Conservation (phyloP, 2,329 filamentous ascomycete species). For the Sclerotinia spermophila region DNA sequence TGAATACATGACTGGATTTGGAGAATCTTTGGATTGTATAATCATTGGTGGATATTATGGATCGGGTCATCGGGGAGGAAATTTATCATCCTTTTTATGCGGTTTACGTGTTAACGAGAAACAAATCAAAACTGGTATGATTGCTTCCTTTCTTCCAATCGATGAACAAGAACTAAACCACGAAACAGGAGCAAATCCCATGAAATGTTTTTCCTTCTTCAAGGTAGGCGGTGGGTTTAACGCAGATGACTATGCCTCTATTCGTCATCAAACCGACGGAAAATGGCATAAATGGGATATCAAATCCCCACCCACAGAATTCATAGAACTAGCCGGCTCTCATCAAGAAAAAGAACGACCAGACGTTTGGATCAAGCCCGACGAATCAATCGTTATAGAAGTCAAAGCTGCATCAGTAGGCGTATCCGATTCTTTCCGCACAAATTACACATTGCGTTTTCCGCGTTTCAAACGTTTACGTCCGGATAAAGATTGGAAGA, state of each 20-base stretch:
- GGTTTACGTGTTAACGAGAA: conserved; percentile 66
- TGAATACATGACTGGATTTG: conserved; percentile 96
- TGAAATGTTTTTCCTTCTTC: conserved; percentile 91
- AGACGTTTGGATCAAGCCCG: conserved; percentile 89
- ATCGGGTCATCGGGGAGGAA: conserved; percentile 77
- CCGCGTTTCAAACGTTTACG: conserved; percentile 81
- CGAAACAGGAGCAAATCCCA: conserved; percentile 48
- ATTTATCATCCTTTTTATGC: conserved; percentile 83
- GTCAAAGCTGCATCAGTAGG: conserved; percentile 83
- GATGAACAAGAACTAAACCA: background rate
- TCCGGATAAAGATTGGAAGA: conserved; percentile 80
- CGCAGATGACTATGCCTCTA: conserved; percentile 76
- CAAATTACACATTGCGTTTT: conserved; percentile 77
- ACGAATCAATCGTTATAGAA: conserved; percentile 80
- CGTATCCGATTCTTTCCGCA: conserved; percentile 72
- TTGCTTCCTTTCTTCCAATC: background rate
- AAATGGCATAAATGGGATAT: conserved; percentile 88
- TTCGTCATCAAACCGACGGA: conserved; percentile 79
- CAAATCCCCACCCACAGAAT: conserved; percentile 70
- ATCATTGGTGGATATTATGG: conserved; percentile 93
- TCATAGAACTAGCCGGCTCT: conserved; percentile 77
- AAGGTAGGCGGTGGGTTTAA: conserved; percentile 95
- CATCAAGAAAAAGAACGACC: conserved; percentile 71
- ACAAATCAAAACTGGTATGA: conserved; percentile 5
- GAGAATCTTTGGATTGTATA: conserved; percentile 85